A percentile compares a stretch with the other conserved stretches of the same genome.
Conservation (phyloP, 305 asterid species). For the Fraxinus greggii region DNA sequence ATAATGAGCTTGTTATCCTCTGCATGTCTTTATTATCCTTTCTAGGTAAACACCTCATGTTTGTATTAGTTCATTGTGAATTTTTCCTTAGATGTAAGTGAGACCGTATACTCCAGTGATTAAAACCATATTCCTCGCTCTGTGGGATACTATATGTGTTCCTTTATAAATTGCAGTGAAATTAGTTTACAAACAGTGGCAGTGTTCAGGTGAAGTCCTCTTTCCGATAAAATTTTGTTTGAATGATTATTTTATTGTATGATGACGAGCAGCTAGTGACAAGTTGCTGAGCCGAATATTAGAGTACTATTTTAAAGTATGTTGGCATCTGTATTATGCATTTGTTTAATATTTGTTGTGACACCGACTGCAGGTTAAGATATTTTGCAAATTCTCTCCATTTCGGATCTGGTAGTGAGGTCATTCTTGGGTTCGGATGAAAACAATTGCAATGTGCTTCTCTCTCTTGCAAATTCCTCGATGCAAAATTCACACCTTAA, state of each 20-base stretch:
- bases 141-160: neutral
- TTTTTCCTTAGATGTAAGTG: neutral
- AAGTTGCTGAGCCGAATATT: slow-evolving; percentile 1
- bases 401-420: slow-evolving; percentile 20
- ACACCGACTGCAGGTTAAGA: slow-evolving; percentile 44
- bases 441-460: slow-evolving; percentile 72
- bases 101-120: neutral
- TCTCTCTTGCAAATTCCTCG: slow-evolving; percentile 68
- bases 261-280: neutral
- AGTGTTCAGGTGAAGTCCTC: neutral
- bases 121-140: neutral
- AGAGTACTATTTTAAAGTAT: neutral
- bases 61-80: neutral
- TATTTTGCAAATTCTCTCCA: slow-evolving; percentile 17
- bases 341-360: neutral
- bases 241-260: neutral
- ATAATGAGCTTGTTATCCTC: neutral
- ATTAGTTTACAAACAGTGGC: neutral
- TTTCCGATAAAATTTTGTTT: neutral
- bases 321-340: neutral
- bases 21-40: neutral
- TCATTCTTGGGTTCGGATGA: slow-evolving; percentile 46
- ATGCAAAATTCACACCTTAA: slow-evolving; percentile 54
- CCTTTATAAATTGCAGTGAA: neutral
- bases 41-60: neutral